phyloP scores from a whole-genome alignment of 768 basidiomycete genomes.

The Lenzites betulinus region DNA sequence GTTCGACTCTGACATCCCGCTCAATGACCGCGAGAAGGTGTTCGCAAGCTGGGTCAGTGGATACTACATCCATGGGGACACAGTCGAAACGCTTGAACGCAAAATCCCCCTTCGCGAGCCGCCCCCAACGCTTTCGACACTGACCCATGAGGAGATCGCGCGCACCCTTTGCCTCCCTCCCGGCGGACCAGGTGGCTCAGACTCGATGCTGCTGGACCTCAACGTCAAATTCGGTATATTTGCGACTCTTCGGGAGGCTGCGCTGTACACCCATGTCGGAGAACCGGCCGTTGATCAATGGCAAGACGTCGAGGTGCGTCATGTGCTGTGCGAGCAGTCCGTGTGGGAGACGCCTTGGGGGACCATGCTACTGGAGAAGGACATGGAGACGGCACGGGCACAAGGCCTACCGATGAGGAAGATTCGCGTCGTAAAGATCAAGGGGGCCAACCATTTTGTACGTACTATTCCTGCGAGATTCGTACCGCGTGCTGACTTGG shows the following conservation, averaged over 20 bases:
- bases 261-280: neutral
- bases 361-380: neutral
- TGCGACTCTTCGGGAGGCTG: neutral
- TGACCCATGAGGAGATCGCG: conserved; percentile 14
- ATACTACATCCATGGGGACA: conserved; percentile 14
- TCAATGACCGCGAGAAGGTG: neutral
- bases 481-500: neutral
- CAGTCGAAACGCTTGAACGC: conserved; percentile 12
- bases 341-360: conserved; percentile 7
- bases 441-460: conserved; percentile 17
- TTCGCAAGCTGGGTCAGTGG: conserved; percentile 8
- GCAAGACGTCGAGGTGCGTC: neutral
- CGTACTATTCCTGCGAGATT: neutral
- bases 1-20: conserved; percentile 4
- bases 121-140: conserved; percentile 13
- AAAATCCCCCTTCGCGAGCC: conserved; percentile 8
- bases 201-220: conserved; percentile 11
- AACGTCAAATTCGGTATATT: conserved; percentile 14
- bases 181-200: conserved; percentile 17
- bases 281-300: neutral
- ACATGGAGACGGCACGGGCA: neutral
- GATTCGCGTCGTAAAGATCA: conserved; percentile 2
- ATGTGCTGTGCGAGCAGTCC: conserved; percentile 10
- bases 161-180: conserved; percentile 4
- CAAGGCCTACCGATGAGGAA: neutral